Evolutionary conservation across 768 basidiomycete genomes (phyloP).

Genomic region (Tephrocybe sp.): DNA sequence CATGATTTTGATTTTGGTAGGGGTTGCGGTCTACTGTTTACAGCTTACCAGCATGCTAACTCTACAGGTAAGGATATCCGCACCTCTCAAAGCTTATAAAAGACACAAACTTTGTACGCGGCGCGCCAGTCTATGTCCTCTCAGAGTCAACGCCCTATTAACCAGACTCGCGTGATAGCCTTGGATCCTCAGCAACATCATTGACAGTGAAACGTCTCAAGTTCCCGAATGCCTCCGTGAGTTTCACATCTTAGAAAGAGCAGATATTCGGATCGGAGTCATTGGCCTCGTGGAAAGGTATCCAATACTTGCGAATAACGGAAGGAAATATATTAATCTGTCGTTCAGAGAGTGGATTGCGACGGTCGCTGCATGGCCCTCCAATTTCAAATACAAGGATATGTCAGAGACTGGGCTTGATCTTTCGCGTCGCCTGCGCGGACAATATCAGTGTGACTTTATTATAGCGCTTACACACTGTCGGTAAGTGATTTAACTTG

Average conservation of each 20-base stretch:
- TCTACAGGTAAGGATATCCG: conserved; percentile 46
- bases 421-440: conserved; percentile 71
- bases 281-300: conserved; percentile 89
- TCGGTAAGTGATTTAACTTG: conserved; percentile 39
- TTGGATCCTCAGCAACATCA: conserved; percentile 88
- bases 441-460: conserved; percentile 72
- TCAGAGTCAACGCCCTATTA: not conserved
- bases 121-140: not conserved
- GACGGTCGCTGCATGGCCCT: conserved; percentile 85
- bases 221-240: conserved; percentile 62
- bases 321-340: not conserved
- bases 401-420: conserved; percentile 73
- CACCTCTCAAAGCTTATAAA: conserved; percentile 65
- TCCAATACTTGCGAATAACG: not conserved
- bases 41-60: not conserved
- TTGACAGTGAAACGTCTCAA: conserved; percentile 60
- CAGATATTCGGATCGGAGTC: conserved; percentile 70
- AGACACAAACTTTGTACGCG: conserved; percentile 71
- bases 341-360: conserved; percentile 77
- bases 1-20: conserved; percentile 91
- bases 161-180: conserved; percentile 45
- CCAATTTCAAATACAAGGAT: conserved; percentile 69
- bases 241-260: conserved; percentile 65
- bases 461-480: conserved; percentile 86
- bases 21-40: conserved; percentile 2